Evolutionary conservation across 768 basidiomycete species (phyloP).

Genomic region (Tricholoma saponaceum): DNA sequence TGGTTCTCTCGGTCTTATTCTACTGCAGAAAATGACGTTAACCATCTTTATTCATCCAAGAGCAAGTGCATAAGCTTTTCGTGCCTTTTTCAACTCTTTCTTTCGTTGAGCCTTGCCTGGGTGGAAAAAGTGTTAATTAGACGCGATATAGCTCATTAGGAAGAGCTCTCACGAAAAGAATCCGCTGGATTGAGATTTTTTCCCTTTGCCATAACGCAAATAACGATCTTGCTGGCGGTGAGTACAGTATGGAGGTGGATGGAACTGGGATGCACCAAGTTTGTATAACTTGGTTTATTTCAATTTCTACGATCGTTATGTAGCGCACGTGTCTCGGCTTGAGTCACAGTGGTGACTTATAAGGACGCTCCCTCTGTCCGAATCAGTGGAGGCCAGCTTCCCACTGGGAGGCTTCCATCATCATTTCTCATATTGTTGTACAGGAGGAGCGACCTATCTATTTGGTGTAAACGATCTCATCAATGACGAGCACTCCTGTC

Average conservation of each 20-base stretch:
- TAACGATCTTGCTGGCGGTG: too few relatives aligned
- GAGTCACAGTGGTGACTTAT: constrained; percentile 28
- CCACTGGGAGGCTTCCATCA: constrained; percentile 43
- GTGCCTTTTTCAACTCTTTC: constrained; percentile 93
- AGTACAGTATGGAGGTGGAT: too few relatives aligned
- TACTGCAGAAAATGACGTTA: constrained; percentile 44
- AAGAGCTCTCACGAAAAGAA: constrained; percentile 64
- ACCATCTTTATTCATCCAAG: constrained; percentile 8
- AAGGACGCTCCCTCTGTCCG: constrained; percentile 15
- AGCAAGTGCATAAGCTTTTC: constrained; percentile 16
- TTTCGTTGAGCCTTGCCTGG: constrained; percentile 89
- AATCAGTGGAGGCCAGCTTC: constrained; percentile 35
- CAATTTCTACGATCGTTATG: too few relatives aligned
- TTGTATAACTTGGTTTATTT: too few relatives aligned
- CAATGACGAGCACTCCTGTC: constrained; percentile 35
- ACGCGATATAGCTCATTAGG: neutral
- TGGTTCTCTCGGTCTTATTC: constrained; percentile 86
- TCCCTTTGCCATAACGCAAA: constrained; percentile 59
- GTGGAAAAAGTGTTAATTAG: neutral
- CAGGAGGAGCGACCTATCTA: constrained; percentile 6
- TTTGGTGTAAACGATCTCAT: constrained; percentile 3
- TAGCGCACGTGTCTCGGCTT: constrained; percentile 29
- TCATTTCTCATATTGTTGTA: constrained; percentile 9
- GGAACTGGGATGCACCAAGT: too few relatives aligned
- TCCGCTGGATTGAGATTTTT: constrained; percentile 94